Percentiles rank a stretch among this genome's conserved stretches.
phyloP scores from a whole-genome alignment of 805 yeast genomes.

The Priceomyces medius region DNA sequence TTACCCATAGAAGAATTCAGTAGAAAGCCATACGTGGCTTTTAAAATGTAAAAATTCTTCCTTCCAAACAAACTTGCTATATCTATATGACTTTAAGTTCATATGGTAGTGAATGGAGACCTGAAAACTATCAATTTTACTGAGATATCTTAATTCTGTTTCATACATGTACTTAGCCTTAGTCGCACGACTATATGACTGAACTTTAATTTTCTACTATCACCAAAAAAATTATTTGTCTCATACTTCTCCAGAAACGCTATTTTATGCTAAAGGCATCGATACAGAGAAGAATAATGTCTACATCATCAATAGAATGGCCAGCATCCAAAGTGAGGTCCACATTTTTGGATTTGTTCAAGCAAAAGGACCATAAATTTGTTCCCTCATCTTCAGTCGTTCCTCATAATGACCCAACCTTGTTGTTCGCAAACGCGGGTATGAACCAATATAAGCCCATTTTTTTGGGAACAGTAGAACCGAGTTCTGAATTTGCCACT shows the following conservation, averaged over 20 bases:
- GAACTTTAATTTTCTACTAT: not conserved
- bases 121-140: too few species aligned
- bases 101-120: too few species aligned
- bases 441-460: conserved; percentile 99
- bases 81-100: too few species aligned
- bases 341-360: conserved; percentile 83
- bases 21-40: too few species aligned
- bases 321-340: conserved; percentile 62
- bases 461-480: conserved; percentile 95
- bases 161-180: not conserved
- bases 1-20: too few species aligned
- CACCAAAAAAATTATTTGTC: not conserved
- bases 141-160: too few species aligned
- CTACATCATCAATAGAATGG: conserved; percentile 33
- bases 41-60: too few species aligned
- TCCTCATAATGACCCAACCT: conserved; percentile 97
- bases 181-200: conserved; percentile 1
- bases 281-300: conserved; percentile 19
- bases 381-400: conserved; percentile 93
- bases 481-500: conserved; percentile 79
- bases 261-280: conserved; percentile 12
- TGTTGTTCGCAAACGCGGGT: conserved; percentile 96
- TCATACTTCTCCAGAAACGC: not conserved
- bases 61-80: too few species aligned
- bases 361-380: conserved; percentile 65